A percentile compares a stretch with the other conserved stretches of the same genome.
Conservation (phyloP, 345 rosid genomes). For the Brassica incana region DNA sequence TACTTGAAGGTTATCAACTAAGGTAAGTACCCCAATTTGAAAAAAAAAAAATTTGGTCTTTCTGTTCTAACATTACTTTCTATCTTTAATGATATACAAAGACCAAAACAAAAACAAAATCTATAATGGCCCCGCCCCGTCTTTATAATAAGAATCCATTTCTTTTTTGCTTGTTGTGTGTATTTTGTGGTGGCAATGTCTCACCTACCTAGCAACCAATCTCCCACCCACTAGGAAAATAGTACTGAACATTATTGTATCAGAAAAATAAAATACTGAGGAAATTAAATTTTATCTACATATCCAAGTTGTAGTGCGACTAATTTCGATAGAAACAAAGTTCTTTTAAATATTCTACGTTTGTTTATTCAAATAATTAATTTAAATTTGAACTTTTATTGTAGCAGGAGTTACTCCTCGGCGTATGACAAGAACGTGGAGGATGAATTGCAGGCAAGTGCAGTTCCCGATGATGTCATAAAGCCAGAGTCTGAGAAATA, state of each 20-base stretch:
- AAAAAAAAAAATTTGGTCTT: too few species aligned
- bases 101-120: neutral
- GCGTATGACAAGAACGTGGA: constrained; percentile 86
- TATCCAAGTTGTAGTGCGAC: neutral
- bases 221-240: constrained; percentile 30
- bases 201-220: constrained; percentile 21
- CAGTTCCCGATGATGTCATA: constrained; percentile 75
- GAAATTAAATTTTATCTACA: neutral
- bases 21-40: too few species aligned
- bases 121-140: neutral
- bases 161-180: neutral
- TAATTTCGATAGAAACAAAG: neutral
- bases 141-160: neutral
- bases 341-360: neutral
- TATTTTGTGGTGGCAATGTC: constrained; percentile 15
- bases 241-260: neutral
- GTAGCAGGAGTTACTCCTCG: constrained; percentile 58
- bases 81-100: constrained; percentile 10
- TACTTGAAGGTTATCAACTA: too few species aligned
- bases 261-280: neutral
- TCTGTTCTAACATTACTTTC: too few species aligned
- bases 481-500: constrained; percentile 65
- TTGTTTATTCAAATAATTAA: neutral
- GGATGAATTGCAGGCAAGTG: constrained; percentile 50
- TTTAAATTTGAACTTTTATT: neutral